Evolutionary conservation across 2,329 filamentous ascomycete genomes (phyloP).

Genomic region (Colletotrichum tropicicola): DNA sequence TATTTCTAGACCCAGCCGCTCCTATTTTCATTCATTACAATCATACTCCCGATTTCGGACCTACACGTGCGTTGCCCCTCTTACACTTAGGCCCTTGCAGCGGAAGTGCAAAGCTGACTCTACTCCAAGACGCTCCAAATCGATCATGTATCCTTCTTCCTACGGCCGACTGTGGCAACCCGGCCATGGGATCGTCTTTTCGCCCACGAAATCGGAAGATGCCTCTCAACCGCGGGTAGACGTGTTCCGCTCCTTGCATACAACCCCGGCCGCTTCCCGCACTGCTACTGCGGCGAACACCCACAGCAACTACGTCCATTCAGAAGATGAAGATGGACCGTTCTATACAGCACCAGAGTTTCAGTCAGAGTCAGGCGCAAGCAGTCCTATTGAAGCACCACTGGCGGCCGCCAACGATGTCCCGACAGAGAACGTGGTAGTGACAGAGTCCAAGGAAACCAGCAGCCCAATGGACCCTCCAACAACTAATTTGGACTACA

Average conservation of each 20-base stretch:
- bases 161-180: slow-evolving; percentile 43
- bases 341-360: slow-evolving; percentile 17
- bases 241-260: slow-evolving; percentile 9
- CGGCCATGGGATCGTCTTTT: slow-evolving; percentile 42
- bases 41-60: neutral
- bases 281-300: neutral
- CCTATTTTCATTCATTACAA: neutral
- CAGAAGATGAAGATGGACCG: slow-evolving; percentile 12
- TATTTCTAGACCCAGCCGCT: neutral
- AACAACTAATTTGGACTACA: slow-evolving; percentile 51
- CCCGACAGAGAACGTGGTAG: neutral
- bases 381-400: neutral
- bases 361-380: neutral
- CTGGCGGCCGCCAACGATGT: neutral
- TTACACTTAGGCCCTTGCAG: neutral
- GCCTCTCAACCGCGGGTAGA: slow-evolving; percentile 14
- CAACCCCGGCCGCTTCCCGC: neutral
- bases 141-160: slow-evolving; percentile 38
- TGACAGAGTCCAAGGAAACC: neutral
- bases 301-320: neutral
- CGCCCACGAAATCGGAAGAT: slow-evolving; percentile 20
- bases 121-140: slow-evolving; percentile 5
- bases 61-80: neutral
- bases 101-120: neutral
- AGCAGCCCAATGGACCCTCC: slow-evolving; percentile 39